Evolutionary conservation across 2,329 filamentous ascomycete species (phyloP).

Genomic region (Aspergillus piperis): DNA sequence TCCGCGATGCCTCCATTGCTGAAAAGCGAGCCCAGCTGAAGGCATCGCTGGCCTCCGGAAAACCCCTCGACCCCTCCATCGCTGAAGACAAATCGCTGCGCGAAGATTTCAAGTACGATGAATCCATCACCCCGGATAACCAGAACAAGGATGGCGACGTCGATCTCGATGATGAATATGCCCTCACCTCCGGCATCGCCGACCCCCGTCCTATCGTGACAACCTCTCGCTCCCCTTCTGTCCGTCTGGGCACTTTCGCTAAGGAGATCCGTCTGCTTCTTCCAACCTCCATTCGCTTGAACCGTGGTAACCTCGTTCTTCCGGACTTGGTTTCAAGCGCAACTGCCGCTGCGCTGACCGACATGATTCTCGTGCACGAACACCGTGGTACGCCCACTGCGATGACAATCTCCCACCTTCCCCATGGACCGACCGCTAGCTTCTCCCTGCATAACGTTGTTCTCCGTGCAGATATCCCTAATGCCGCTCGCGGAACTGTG

Average conservation of each 20-base stretch:
- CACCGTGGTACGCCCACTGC: constrained; percentile 91
- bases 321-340: constrained; percentile 82
- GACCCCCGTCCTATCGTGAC: constrained; percentile 89
- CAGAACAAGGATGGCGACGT: constrained; percentile 79
- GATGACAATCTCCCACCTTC: constrained; percentile 81
- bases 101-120: constrained; percentile 91
- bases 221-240: constrained; percentile 84
- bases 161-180: constrained; percentile 89
- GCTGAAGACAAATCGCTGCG: constrained; percentile 83
- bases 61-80: constrained; percentile 76
- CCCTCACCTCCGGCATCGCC: constrained; percentile 83
- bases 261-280: constrained; percentile 86
- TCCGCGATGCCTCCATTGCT: constrained; percentile 88
- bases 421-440: constrained; percentile 82
- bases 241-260: constrained; percentile 81
- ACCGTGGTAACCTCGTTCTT: constrained; percentile 86
- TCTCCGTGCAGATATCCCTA: constrained; percentile 88
- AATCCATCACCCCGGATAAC: constrained; percentile 65
- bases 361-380: constrained; percentile 86
- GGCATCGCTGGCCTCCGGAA: constrained; percentile 83
- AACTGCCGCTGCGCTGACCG: constrained; percentile 75
- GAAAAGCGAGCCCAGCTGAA: constrained; percentile 88
- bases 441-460: constrained; percentile 93
- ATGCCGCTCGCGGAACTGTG: constrained; percentile 81
- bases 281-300: constrained; percentile 83